These are phyloP conservation scores for Linnemannia elongata DNA, from an alignment of 192 early-diverging fungal species.

Conservation along the genomic window DNA sequence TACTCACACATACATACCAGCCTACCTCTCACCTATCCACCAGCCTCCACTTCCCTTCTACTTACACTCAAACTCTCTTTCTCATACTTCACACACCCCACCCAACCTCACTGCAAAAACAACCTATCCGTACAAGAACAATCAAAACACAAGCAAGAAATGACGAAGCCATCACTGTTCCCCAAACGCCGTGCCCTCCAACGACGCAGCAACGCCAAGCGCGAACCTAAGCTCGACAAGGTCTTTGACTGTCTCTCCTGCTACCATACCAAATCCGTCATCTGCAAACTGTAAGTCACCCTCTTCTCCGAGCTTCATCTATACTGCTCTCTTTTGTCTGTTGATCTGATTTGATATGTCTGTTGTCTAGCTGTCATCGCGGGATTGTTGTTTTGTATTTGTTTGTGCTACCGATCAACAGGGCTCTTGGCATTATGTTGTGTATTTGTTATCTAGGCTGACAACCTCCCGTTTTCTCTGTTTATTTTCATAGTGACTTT, in stretches of 20 bases:
- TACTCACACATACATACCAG: no score
- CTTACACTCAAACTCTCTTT: no score
- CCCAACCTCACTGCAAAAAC: neutral
- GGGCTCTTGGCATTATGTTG: neutral
- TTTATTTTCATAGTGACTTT: slow-evolving; percentile 61
- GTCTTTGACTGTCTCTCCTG: slow-evolving; percentile 86
- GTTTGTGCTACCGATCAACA: no score
- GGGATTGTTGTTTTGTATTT: no score
- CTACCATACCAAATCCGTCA: slow-evolving; percentile 82
- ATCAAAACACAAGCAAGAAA: neutral
- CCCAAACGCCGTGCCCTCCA: slow-evolving; percentile 60
- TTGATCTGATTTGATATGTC: neutral
- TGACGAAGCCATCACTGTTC: neutral
- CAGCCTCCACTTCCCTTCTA: no score
- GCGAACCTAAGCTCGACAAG: slow-evolving; percentile 68
- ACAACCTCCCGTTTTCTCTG: neutral
- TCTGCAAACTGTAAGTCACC: slow-evolving; percentile 74
- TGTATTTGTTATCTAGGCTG: neutral
- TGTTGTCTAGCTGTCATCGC: neutral
- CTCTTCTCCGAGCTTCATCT: slow-evolving; percentile 7
- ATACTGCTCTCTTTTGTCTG: neutral
- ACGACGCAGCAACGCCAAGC: slow-evolving; percentile 62
- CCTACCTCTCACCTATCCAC: no score
- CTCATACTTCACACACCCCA: neutral
- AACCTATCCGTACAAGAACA: no score